Evolutionary conservation across 2,329 filamentous ascomycete species (phyloP).

Genomic region (Exophiala sp.): DNA sequence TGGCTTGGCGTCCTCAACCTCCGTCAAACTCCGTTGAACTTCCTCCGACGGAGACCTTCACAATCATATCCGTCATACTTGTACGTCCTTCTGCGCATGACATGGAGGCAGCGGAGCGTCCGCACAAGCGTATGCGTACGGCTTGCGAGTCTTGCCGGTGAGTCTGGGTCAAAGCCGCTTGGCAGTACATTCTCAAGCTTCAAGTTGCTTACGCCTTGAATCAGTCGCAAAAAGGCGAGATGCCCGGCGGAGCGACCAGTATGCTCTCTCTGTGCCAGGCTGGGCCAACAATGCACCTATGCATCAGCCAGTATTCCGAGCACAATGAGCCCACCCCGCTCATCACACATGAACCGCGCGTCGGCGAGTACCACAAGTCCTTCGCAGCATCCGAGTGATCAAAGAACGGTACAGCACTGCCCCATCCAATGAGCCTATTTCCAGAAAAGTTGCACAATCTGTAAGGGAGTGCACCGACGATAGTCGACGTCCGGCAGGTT

Average conservation of each 20-base stretch:
- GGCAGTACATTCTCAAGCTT: neutral
- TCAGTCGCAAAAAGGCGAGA: conserved; percentile 34
- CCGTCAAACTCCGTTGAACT: neutral
- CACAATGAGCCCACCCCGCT: neutral
- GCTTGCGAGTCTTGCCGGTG: conserved; percentile 36
- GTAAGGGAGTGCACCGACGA: too few species aligned
- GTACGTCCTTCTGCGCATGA: neutral
- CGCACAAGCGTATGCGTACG: conserved; percentile 21
- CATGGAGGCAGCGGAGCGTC: conserved; percentile 1
- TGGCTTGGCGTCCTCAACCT: neutral
- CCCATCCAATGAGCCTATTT: neutral
- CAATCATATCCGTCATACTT: neutral
- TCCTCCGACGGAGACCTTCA: neutral
- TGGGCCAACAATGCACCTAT: conserved; percentile 34
- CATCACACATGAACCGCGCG: neutral
- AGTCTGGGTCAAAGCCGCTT: conserved; percentile 2
- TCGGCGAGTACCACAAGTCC: neutral
- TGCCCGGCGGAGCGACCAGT: conserved; percentile 35
- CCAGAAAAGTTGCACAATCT: too few species aligned
- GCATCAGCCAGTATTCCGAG: conserved; percentile 7
- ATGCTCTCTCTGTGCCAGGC: conserved; percentile 34
- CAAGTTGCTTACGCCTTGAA: neutral
- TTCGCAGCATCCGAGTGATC: neutral
- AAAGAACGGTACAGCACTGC: conserved; percentile 3
- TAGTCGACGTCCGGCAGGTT: too few species aligned